phyloP scores from a whole-genome alignment of 176 grass and related monocot genomes.

The Phyllostachys edulis region DNA sequence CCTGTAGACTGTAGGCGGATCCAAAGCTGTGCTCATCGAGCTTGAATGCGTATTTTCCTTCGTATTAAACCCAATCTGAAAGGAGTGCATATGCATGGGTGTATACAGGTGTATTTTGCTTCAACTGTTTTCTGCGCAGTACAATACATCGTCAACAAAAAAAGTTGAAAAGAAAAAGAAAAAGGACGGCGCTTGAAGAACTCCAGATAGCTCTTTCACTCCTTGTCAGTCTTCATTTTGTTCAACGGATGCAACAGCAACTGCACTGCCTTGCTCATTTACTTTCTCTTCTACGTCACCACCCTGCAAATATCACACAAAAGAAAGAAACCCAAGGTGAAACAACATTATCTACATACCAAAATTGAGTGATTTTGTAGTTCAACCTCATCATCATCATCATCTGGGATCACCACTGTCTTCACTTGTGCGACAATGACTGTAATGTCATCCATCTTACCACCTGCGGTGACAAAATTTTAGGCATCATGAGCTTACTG shows the following conservation, averaged over 20 bases:
- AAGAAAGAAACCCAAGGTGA: not conserved
- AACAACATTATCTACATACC: not conserved
- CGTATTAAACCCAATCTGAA: not conserved
- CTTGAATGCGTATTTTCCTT: not conserved
- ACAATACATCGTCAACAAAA: not conserved
- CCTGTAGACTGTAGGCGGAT: not conserved
- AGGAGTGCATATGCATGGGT: not conserved
- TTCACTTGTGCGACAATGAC: conserved; percentile 71
- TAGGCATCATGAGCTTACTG: not conserved
- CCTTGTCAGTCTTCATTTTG: conserved; percentile 21
- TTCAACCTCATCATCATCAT: conserved; percentile 36
- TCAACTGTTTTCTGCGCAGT: not conserved
- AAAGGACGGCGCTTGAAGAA: not conserved
- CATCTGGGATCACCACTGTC: conserved; percentile 18
- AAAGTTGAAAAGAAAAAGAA: not conserved
- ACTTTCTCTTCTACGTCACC: not conserved
- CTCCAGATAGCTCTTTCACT: not conserved
- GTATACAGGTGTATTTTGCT: not conserved
- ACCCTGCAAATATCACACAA: conserved; percentile 18
- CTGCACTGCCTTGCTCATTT: not conserved
- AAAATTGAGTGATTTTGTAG: not conserved
- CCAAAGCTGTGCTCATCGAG: not conserved
- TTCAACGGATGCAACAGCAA: not conserved
- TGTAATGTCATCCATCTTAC: conserved; percentile 95
- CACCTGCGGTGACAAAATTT: conserved; percentile 52